Evolutionary conservation across 192 early-diverging fungal genomes (phyloP).

Genomic region (Entomortierella parvispora): DNA sequence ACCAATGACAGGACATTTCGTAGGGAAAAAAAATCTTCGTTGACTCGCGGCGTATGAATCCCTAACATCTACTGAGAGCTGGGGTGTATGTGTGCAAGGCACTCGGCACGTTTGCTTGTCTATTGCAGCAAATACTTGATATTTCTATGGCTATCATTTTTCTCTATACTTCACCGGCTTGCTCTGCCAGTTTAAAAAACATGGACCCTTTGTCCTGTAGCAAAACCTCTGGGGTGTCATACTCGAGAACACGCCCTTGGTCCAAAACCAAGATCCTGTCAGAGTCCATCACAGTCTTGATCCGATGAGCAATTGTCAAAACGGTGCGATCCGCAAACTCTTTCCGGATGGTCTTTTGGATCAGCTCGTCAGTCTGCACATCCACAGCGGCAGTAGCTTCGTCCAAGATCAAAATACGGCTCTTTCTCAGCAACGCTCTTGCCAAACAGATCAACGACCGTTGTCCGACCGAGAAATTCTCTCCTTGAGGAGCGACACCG

Average conservation of each 20-base stretch:
- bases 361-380: slow-evolving; percentile 52
- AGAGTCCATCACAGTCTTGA: slow-evolving; percentile 87
- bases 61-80: too few relatives aligned
- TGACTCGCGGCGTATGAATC: too few relatives aligned
- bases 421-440: slow-evolving; percentile 71
- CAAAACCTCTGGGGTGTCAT: slow-evolving; percentile 31
- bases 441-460: slow-evolving; percentile 77
- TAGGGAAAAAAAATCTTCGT: too few relatives aligned
- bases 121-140: background rate
- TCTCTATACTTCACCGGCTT: slow-evolving; percentile 32
- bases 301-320: slow-evolving; percentile 92
- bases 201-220: slow-evolving; percentile 29
- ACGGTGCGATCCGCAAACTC: slow-evolving; percentile 82
- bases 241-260: slow-evolving; percentile 64
- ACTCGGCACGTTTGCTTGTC: too few relatives aligned
- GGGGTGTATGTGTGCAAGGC: too few relatives aligned
- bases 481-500: slow-evolving; percentile 76
- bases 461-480: too few relatives aligned
- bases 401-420: slow-evolving; percentile 60
- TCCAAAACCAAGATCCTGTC: slow-evolving; percentile 85
- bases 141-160: background rate
- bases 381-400: slow-evolving; percentile 62
- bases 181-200: slow-evolving; percentile 32
- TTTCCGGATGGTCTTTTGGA: slow-evolving; percentile 77
- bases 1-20: too few relatives aligned